These are phyloP conservation scores for Solanum acaule DNA, from an alignment of 257 asterid species.

Conservation along the genomic window DNA sequence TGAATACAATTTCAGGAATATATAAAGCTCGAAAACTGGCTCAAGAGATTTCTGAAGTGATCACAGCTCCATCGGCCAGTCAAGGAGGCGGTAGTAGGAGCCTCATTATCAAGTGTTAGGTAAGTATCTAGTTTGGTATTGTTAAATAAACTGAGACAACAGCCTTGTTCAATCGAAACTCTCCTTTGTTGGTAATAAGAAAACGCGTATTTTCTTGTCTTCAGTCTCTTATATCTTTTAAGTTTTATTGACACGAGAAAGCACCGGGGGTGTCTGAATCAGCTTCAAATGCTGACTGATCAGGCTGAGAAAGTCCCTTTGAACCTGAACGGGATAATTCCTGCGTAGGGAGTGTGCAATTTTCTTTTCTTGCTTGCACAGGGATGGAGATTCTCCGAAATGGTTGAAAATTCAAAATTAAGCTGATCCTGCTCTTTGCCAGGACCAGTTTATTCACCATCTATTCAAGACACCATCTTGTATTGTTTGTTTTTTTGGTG, in stretches of 20 bases:
- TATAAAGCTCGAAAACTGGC: slow-evolving; percentile 6
- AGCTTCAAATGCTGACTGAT: slow-evolving; percentile 33
- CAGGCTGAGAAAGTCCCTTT: slow-evolving; percentile 99
- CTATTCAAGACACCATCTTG: background rate
- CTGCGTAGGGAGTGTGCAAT: slow-evolving; percentile 99
- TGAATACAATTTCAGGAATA: slow-evolving; percentile 7
- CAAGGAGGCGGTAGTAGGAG: slow-evolving; percentile 12
- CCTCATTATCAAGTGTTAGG: slow-evolving; percentile 30
- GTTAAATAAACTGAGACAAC: slow-evolving; percentile 20
- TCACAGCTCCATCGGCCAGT: slow-evolving; percentile 1
- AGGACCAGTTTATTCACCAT: background rate
- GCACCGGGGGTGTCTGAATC: slow-evolving; percentile 98
- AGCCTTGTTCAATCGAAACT: slow-evolving; percentile 15
- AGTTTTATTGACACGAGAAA: slow-evolving; percentile 40
- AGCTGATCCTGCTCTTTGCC: background rate
- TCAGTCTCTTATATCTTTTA: background rate
- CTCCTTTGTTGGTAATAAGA: slow-evolving; percentile 1
- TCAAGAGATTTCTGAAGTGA: background rate
- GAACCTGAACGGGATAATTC: slow-evolving; percentile 98
- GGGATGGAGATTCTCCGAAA: slow-evolving; percentile 32
- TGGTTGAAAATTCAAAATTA: background rate
- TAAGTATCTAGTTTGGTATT: slow-evolving; percentile 36
- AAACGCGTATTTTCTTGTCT: background rate
- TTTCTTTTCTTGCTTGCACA: slow-evolving; percentile 37
- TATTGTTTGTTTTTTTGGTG: background rate